Evolutionary conservation across 257 asterid species (phyloP).

Genomic region (Coffea canephora): DNA sequence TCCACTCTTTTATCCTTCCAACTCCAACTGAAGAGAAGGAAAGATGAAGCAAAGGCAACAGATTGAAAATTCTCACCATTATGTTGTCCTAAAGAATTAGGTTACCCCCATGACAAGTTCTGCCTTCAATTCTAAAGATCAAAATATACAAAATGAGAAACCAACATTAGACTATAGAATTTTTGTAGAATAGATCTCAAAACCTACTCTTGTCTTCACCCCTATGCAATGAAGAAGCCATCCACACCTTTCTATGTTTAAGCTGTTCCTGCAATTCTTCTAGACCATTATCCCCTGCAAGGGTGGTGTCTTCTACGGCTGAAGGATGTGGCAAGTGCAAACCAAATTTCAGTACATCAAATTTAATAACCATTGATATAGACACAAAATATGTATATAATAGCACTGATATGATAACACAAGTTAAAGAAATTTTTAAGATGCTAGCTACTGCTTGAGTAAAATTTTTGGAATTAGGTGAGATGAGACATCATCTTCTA

Average conservation of each 20-base stretch:
- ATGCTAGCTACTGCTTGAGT: not conserved
- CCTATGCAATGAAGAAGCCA: slow-evolving; percentile 90
- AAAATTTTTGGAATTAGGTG: not conserved
- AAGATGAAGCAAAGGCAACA: not conserved
- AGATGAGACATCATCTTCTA: not conserved
- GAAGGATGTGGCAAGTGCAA: slow-evolving; percentile 2
- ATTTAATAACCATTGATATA: not conserved
- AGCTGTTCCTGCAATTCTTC: slow-evolving; percentile 53
- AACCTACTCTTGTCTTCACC: slow-evolving; percentile 80
- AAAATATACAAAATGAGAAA: not conserved
- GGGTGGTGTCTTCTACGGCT: slow-evolving; percentile 49
- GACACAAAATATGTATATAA: not conserved
- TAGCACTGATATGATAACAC: not conserved
- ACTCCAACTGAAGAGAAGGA: not conserved
- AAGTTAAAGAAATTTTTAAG: not conserved
- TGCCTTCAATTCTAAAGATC: not conserved
- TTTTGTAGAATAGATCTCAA: not conserved
- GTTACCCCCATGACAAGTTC: too few relatives aligned
- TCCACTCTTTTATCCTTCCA: not conserved
- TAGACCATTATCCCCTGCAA: slow-evolving; percentile 38
- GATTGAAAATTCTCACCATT: not conserved
- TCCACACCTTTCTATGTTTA: slow-evolving; percentile 68
- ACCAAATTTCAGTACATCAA: not conserved
- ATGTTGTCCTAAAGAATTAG: not conserved
- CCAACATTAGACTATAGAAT: not conserved